Conservation (phyloP, 2,329 filamentous ascomycete genomes). For the Apiospora sp. region DNA sequence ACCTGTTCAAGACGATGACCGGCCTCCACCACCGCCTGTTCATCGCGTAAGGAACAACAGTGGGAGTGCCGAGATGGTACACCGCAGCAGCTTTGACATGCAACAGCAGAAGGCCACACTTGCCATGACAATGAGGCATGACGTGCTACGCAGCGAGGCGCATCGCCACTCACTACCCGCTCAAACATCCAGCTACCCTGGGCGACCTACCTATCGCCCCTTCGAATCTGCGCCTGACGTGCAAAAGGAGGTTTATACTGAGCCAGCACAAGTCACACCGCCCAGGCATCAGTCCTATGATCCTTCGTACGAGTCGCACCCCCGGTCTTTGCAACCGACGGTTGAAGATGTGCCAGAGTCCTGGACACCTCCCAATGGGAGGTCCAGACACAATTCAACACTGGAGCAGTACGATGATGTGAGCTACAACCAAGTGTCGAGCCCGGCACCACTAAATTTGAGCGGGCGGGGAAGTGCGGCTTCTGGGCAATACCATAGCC, state of each 20-base stretch:
- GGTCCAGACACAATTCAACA: conserved; percentile 35
- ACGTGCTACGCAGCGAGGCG: conserved; percentile 64
- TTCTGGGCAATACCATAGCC: conserved; percentile 41
- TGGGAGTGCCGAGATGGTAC: conserved; percentile 47
- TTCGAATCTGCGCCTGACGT: conserved; percentile 56
- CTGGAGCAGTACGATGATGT: conserved; percentile 47
- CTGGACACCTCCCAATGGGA: conserved; percentile 43
- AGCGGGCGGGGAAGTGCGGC: conserved; percentile 45
- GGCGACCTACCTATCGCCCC: conserved; percentile 60
- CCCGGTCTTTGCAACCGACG: conserved; percentile 65
- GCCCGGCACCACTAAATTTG: conserved; percentile 56
- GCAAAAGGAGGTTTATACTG: conserved; percentile 44
- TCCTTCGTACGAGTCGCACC: conserved; percentile 52
- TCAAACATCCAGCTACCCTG: conserved; percentile 56
- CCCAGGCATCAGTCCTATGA: conserved; percentile 62
- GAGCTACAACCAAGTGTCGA: conserved; percentile 49
- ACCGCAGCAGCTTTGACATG: conserved; percentile 51
- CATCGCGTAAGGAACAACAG: conserved; percentile 59
- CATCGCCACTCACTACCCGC: conserved; percentile 57
- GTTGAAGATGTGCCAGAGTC: conserved; percentile 71
- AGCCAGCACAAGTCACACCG: conserved; percentile 47
- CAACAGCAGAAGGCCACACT: conserved; percentile 51
- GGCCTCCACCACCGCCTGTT: conserved; percentile 64
- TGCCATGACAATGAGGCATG: conserved; percentile 65
- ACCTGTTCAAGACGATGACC: conserved; percentile 49